Evolutionary conservation across 306 rosid species (phyloP), one percentile per base, ranked within the genome.

Genomic region (Prosopis cineraria): DNA sequence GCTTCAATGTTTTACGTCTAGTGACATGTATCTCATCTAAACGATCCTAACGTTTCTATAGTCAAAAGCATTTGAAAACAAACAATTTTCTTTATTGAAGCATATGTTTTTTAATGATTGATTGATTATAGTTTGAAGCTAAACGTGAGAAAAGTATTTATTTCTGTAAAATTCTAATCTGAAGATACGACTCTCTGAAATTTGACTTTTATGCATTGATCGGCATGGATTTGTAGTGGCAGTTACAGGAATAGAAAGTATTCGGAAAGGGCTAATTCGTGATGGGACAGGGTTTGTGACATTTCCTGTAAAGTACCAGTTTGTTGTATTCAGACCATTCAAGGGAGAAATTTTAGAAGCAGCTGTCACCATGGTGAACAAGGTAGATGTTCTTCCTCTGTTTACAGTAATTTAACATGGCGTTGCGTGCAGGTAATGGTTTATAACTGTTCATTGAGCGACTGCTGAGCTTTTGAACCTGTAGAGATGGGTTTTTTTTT

Each of bases 201-300:
- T 74, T 78, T 43, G 73, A 39, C 69, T 76, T 40, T 77, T 68
- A 68, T 39, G 78, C 89, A 94, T 97, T 53, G 97, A 97, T 12
- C 89, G 93, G 50, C 98, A 94, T 84, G 98, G 98, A 44, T 94
- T 90, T 80, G 97, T 94, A 68, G 98, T 94, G 76, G 97, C 97
- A 9, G 91, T 94, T 10, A 92, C 98, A 1, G 97, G 97, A 34
- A 94, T 92, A 72, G 97, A 92, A 79, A 87, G 88, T 70, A 67
- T 92, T 5, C 97, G 97, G 37, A 92, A 94, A 78, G 93, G 93
- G 37, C 76, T 94, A 76, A 92, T 94, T 79, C 90, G 98, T 10
- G 97, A 92, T 74, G 98, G 97, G 4, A 94, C 98, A 4, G 98
- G 98, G 9, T 94, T 90, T 76, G 97, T 94, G 48, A 76, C 97